Evolutionary conservation across 2,329 filamentous ascomycete genomes (phyloP).

Genomic region (Geosmithia flava): DNA sequence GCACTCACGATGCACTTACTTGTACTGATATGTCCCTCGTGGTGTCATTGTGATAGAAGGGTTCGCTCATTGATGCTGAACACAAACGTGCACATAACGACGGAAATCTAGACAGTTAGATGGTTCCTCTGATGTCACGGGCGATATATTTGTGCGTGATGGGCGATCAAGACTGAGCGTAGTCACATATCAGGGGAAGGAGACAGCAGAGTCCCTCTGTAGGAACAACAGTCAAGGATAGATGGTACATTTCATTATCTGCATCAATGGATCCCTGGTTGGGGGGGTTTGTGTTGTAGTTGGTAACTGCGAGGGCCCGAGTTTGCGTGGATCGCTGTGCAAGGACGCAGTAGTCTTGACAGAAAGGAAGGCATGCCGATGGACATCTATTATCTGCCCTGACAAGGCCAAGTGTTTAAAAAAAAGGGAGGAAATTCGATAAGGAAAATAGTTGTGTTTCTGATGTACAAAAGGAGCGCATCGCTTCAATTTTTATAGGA

Average conservation of each 20-base stretch:
- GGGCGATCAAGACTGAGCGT: too few relatives aligned
- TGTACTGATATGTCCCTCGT: too few relatives aligned
- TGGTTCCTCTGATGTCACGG: too few relatives aligned
- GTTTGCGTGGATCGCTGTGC: neutral
- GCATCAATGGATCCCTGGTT: neutral
- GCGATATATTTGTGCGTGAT: too few relatives aligned
- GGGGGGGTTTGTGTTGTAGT: too few relatives aligned
- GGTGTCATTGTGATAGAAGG: too few relatives aligned
- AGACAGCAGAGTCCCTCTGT: too few relatives aligned
- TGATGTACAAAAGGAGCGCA: slow-evolving; percentile 30
- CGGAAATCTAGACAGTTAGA: too few relatives aligned
- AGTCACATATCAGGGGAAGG: too few relatives aligned
- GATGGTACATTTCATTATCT: neutral
- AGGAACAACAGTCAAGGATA: neutral
- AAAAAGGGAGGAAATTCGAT: slow-evolving; percentile 7
- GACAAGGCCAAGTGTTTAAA: slow-evolving; percentile 10
- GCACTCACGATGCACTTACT: too few relatives aligned
- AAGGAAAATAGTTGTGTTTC: slow-evolving; percentile 12
- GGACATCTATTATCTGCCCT: slow-evolving; percentile 1
- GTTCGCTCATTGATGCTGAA: too few relatives aligned
- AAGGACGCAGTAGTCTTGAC: neutral
- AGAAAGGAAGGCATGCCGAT: neutral
- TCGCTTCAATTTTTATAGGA: slow-evolving; percentile 20
- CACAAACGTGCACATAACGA: too few relatives aligned
- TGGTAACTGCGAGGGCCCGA: neutral